Evolutionary conservation across 768 basidiomycete genomes (phyloP).

Genomic region (Crepidotus variabilis): DNA sequence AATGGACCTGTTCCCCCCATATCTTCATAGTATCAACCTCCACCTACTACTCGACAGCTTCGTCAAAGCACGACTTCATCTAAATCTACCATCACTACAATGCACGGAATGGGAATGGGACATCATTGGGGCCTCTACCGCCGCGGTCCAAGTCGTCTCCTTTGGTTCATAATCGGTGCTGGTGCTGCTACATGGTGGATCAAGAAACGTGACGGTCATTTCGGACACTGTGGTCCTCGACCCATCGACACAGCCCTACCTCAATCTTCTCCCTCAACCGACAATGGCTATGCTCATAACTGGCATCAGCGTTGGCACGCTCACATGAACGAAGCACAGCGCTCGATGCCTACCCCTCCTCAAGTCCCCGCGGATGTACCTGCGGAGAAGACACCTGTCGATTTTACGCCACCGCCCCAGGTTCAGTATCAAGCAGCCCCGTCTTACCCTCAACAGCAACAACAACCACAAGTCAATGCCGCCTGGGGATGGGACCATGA

Average conservation of each 20-base stretch:
- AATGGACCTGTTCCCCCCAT: too few relatives aligned
- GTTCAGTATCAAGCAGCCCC: neutral
- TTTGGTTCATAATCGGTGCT: constrained; percentile 71
- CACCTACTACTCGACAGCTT: too few relatives aligned
- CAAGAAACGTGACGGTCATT: constrained; percentile 34
- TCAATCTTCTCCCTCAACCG: neutral
- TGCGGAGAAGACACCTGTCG: neutral
- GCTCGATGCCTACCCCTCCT: neutral
- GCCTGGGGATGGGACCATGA: constrained; percentile 40
- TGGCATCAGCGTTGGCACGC: neutral
- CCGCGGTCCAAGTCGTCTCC: constrained; percentile 48
- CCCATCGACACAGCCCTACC: constrained; percentile 1
- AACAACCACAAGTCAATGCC: neutral
- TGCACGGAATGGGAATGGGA: neutral
- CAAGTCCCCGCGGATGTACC: neutral
- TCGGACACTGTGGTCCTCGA: constrained; percentile 26
- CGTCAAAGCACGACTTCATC: neutral
- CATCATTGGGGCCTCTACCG: constrained; percentile 4
- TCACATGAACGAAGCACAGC: neutral
- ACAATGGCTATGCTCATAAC: neutral
- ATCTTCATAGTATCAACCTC: too few relatives aligned
- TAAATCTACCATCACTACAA: neutral
- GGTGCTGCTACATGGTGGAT: constrained; percentile 35
- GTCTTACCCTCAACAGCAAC: neutral
- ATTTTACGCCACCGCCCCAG: neutral